These are phyloP conservation scores for Penicillium silybi DNA, from an alignment of 495 filamentous ascomycete genomes.

Conservation along the genomic window DNA sequence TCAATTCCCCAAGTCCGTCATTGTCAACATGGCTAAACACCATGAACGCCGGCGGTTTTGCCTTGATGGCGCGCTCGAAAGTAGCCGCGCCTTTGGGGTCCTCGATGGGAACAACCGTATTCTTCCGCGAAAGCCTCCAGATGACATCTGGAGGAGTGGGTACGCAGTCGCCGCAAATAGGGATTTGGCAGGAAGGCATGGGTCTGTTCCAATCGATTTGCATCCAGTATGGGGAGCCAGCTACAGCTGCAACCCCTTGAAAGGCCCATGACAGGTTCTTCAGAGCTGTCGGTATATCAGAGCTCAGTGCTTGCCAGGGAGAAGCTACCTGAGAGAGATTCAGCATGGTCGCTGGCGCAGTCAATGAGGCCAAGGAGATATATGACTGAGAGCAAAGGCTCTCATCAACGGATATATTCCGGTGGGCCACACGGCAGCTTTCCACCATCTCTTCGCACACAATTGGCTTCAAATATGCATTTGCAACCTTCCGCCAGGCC, in stretches of 20 bases:
- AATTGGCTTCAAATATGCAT: conserved; percentile 9
- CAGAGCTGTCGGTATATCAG: conserved; percentile 19
- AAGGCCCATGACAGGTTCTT: conserved; percentile 29
- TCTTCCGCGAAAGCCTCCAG: conserved; percentile 29
- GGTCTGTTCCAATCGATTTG: not conserved
- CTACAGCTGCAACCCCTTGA: conserved; percentile 19
- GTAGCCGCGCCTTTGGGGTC: conserved; percentile 40
- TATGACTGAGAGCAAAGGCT: conserved; percentile 22
- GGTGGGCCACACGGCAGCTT: conserved; percentile 9
- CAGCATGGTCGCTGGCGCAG: conserved; percentile 5
- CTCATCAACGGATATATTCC: conserved; percentile 9
- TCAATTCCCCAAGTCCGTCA: conserved; percentile 26
- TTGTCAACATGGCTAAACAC: conserved; percentile 36
- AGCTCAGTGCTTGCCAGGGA: conserved; percentile 20
- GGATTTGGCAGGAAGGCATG: not conserved
- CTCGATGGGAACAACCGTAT: conserved; percentile 31
- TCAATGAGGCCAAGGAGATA: conserved; percentile 25
- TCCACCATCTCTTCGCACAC: conserved; percentile 6
- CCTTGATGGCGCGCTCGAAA: conserved; percentile 48
- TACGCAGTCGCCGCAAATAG: conserved; percentile 36
- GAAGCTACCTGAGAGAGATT: conserved; percentile 6
- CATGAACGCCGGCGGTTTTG: conserved; percentile 44
- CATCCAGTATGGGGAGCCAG: conserved; percentile 25
- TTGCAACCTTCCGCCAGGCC: conserved; percentile 14
- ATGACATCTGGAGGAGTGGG: conserved; percentile 37